These are phyloP conservation scores for Claviceps maximensis DNA, from an alignment of 2,329 filamentous ascomycete genomes.

Conservation along the genomic window DNA sequence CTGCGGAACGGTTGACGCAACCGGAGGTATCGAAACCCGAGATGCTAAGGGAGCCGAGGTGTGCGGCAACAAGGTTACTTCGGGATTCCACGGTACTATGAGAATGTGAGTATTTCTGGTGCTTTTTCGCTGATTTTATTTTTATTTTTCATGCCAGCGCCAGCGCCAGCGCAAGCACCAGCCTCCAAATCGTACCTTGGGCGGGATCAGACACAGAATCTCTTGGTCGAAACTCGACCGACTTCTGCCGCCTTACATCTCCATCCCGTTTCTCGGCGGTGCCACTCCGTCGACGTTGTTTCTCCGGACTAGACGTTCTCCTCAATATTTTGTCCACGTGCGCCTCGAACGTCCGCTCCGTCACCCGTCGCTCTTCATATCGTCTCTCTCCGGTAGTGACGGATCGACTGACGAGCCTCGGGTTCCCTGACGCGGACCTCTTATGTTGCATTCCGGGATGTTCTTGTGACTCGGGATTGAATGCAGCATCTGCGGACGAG, in stretches of 20 bases:
- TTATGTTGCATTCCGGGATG: slow-evolving; percentile 36
- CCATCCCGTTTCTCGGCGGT: slow-evolving; percentile 24
- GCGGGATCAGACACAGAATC: slow-evolving; percentile 33
- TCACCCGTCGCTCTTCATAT: slow-evolving; percentile 40
- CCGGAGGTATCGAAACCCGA: slow-evolving; percentile 49
- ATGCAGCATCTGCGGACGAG: slow-evolving; percentile 19
- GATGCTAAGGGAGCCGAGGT: slow-evolving; percentile 61
- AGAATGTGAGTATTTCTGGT: not conserved
- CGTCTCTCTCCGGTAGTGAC: slow-evolving; percentile 26
- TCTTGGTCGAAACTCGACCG: slow-evolving; percentile 30
- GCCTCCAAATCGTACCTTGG: slow-evolving; percentile 27
- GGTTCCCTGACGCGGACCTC: slow-evolving; percentile 43
- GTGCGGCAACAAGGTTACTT: slow-evolving; percentile 57
- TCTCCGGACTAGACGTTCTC: slow-evolving; percentile 46
- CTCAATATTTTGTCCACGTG: slow-evolving; percentile 49
- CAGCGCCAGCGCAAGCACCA: not conserved
- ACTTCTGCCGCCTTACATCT: slow-evolving; percentile 28
- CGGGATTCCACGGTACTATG: slow-evolving; percentile 58
- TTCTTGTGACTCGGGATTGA: slow-evolving; percentile 17
- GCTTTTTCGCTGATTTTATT: not conserved
- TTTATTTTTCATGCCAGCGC: too few species aligned
- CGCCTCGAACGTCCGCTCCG: slow-evolving; percentile 43
- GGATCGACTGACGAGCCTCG: slow-evolving; percentile 31
- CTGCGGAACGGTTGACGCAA: slow-evolving; percentile 61
- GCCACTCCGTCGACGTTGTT: slow-evolving; percentile 31